Base-by-base conservation (phyloP, 129 eudicot genomes). In the Lactuca sativa region DNA sequence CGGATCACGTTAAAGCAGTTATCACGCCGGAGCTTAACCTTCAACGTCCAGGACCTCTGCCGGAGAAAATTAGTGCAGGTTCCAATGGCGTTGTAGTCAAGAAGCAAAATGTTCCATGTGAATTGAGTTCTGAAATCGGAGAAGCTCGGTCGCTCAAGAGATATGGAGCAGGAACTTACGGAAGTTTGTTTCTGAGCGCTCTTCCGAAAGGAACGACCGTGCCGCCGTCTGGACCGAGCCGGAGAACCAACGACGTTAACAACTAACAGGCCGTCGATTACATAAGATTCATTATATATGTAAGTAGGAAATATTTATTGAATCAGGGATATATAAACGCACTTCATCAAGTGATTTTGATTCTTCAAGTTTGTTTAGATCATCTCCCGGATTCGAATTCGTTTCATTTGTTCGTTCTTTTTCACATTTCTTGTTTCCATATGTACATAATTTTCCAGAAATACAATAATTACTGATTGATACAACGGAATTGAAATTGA, bases 161-260 rank as follows among this genome's bases (percentile, higher is more conserved):
- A 18, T 66, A 51, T 12, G 80, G 63, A 60, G 32, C 70, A 1
- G 75, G 75, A 43, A 65, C 36, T 31, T 72, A 47, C 2, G 80
- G 66, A 67, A 68, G 81, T 8, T 69, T 75, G 77, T 56, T 77
- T 57, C 61, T 86, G 59, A 76, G 49, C 73, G 66, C 78, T 57
- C 87, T 86, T 55, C 91, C 91, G 30, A 86, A 86, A 67, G 87
- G 87, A 48, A 5, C n/a, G 0, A 47, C 66, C 2, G 54, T 63
- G 41, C 83, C 79, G 21, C 76, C 83, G 12, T 86, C 91, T n/a
- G 87, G 87, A 13, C 91, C 91, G 2, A 86, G 83, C 77, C 36
- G 34, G 64, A 77, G 87, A 48, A 76, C 82, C 12, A 86, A 86
- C 72, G 62, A 13, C 53, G 4, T 61, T 0, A 77, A 82, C 59